Conservation (phyloP, 2,329 filamentous ascomycete genomes). For the Hortaea sp. region DNA sequence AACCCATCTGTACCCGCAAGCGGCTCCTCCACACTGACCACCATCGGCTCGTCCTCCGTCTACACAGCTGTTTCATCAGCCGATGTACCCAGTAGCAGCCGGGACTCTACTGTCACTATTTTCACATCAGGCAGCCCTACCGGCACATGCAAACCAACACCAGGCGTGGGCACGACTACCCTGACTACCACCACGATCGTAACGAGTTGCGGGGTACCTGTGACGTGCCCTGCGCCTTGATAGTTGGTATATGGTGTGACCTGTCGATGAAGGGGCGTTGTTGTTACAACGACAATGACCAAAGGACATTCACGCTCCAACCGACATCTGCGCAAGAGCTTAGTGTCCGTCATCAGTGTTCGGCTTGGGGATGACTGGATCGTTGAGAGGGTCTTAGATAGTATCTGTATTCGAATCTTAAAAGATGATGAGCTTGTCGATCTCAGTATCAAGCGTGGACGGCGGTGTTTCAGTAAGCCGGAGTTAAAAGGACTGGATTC, state of each 20-base stretch:
- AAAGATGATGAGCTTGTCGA: constrained; percentile 5
- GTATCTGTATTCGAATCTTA: constrained; percentile 3
- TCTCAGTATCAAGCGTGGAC: not conserved
- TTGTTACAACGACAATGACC: constrained; percentile 14
- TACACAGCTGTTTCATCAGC: constrained; percentile 8
- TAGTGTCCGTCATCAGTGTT: constrained; percentile 17
- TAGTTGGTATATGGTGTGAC: constrained; percentile 12
- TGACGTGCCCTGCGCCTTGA: constrained; percentile 19
- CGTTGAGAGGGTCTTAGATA: constrained; percentile 19
- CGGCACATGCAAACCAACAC: constrained; percentile 16
- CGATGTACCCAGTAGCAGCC: constrained; percentile 2
- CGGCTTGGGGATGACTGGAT: constrained; percentile 10
- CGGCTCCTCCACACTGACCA: constrained; percentile 10
- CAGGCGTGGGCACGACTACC: constrained; percentile 20
- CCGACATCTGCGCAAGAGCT: constrained; percentile 5
- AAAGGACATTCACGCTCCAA: not conserved
- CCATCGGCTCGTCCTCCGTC: constrained; percentile 14
- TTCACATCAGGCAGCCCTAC: constrained; percentile 12
- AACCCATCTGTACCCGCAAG: constrained; percentile 8
- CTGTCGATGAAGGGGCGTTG: constrained; percentile 6
- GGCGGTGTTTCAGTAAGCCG: constrained; percentile 2
- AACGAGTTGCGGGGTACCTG: constrained; percentile 19
- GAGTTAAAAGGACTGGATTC: no score
- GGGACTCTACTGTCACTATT: not conserved
- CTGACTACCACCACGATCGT: constrained; percentile 23